Evolutionary conservation across 2,329 filamentous ascomycete genomes (phyloP).

Genomic region (Hypoxylon sp.): DNA sequence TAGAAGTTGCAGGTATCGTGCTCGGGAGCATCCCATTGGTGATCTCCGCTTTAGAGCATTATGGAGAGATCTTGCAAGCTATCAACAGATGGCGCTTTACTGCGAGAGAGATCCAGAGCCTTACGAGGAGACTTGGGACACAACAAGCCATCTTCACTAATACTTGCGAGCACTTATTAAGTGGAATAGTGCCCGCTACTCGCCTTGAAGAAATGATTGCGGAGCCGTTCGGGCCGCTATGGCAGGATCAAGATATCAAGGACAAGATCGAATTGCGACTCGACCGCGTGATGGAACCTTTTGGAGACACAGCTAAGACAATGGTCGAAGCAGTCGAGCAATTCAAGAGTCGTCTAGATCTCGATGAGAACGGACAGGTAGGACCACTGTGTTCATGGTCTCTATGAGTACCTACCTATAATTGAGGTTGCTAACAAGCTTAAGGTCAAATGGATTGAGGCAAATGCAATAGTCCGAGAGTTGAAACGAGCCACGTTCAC

Average conservation of each 20-base stretch:
- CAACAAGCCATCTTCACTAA: slow-evolving; percentile 1
- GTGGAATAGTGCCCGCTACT: not conserved
- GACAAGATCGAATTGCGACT: slow-evolving; percentile 1
- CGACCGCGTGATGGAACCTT: not conserved
- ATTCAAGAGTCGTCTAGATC: not conserved
- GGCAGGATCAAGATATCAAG: not conserved
- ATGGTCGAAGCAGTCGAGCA: not conserved
- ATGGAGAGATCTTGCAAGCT: not conserved
- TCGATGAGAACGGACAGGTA: not conserved
- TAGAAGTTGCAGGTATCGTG: not conserved
- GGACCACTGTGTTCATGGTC: not conserved
- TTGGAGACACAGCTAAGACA: not conserved
- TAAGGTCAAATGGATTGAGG: slow-evolving; percentile 7
- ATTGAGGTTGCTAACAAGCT: not conserved
- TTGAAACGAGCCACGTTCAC: not conserved
- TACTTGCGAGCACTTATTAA: not conserved
- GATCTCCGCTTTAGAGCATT: slow-evolving; percentile 1
- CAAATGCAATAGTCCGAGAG: not conserved
- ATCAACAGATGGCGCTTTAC: not conserved
- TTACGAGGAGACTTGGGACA: not conserved
- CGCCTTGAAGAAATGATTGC: not conserved
- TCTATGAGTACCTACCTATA: not conserved
- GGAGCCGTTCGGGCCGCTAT: not conserved
- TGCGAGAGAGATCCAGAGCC: not conserved
- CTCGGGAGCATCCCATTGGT: not conserved